Evolutionary conservation across 805 yeast species (phyloP), one percentile per base, ranked within the genome.

Genomic region (Torulaspora quercuum): DNA sequence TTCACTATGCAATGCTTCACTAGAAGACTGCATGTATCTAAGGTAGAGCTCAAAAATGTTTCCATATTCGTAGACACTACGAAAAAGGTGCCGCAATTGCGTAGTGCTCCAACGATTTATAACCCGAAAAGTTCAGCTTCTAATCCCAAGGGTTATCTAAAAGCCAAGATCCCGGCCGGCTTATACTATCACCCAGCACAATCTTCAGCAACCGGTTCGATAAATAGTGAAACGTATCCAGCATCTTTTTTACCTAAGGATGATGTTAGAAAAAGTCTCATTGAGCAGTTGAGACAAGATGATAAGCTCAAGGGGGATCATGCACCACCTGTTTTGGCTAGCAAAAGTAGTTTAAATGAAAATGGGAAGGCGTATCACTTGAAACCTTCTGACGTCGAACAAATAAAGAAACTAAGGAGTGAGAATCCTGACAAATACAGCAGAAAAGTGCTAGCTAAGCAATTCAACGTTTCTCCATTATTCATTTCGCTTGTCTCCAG

Each of bases 371-470:
- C 63, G 17, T 76, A 79, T 54, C 73, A 75, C 41, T 62, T 84
- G 39, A 73, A 77, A 4, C 78, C 77, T 7, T 72, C 68, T 20
- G 75, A 78, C 18, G 75, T 78, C 8, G 60, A 59, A 20, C 78
- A 82, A 58, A 81, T 85, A 39, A 67, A 66, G 45, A 51, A 63
- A 26, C 65, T 82, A 46, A 73, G 94, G 52, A 41, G 48, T 9
- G 55, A 63, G 25, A 75, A 83, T 50, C 90, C 92, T 1, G 65
- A 63, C 18, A 66, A 61, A 29, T 78, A 85, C 76, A 78, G 87
- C 10, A 70, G 82, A 45, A 69, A 73, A 37, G 71, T 68, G 9
- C 67, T 85, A 37, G 86, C 88, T 8, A 62, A 68, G 44, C 68
- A 76, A 59, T 86, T 69, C 55, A 62, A 68, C 20, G 77, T 77